phyloP scores from a whole-genome alignment of 2,329 filamentous ascomycete genomes.

The Phialemoniopsis sp. region DNA sequence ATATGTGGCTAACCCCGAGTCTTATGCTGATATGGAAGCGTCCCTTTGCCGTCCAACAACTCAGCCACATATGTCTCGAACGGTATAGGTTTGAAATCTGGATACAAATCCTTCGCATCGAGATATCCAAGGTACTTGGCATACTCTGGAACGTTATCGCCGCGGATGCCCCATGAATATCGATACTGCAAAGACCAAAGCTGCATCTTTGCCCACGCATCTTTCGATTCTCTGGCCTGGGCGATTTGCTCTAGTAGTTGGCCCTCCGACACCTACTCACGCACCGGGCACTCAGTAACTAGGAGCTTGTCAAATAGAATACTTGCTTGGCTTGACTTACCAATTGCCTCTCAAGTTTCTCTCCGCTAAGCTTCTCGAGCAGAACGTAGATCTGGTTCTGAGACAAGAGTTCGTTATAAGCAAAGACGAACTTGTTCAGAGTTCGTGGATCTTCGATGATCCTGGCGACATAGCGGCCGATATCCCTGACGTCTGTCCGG shows the following conservation, averaged over 20 bases:
- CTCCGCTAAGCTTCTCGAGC: slow-evolving; percentile 42
- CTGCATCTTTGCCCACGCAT: too few species aligned
- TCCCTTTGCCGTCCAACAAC: slow-evolving; percentile 29
- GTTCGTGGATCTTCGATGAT: slow-evolving; percentile 49
- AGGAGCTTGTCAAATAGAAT: not conserved
- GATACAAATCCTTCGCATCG: slow-evolving; percentile 48
- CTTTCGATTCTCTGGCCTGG: too few species aligned
- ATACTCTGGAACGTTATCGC: slow-evolving; percentile 48
- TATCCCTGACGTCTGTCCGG: slow-evolving; percentile 45
- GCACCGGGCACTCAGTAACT: too few species aligned
- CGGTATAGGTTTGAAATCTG: slow-evolving; percentile 37
- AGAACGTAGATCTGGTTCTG: slow-evolving; percentile 40
- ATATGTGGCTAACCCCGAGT: too few species aligned
- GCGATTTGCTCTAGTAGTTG: too few species aligned
- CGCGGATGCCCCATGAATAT: slow-evolving; percentile 40
- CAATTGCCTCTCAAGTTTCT: slow-evolving; percentile 34
- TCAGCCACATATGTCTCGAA: slow-evolving; percentile 33
- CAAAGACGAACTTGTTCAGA: slow-evolving; percentile 46
- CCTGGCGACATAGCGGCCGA: slow-evolving; percentile 44
- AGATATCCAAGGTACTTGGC: slow-evolving; percentile 53
- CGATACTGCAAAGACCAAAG: slow-evolving; percentile 29
- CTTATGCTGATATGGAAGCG: too few species aligned
- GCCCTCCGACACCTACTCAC: too few species aligned
- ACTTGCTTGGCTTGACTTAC: slow-evolving; percentile 15
- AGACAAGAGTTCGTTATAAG: slow-evolving; percentile 38